These are phyloP conservation scores for Picochlorum sp. DNA, from an alignment of 139 green algal genomes.

Conservation along the genomic window DNA sequence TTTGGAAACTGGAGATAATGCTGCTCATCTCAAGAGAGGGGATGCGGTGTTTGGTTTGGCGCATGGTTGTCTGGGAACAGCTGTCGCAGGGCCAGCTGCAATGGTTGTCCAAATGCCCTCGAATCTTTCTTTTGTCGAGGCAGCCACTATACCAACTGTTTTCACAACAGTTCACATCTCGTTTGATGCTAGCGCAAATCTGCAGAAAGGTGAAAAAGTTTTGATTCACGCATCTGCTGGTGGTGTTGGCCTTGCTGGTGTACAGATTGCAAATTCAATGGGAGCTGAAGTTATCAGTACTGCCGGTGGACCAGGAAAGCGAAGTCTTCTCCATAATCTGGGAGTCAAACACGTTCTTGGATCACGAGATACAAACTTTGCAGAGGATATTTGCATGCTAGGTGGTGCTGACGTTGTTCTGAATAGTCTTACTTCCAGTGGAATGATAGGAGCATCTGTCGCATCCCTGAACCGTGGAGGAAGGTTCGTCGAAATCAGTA, in stretches of 20 bases:
- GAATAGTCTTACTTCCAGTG: slow-evolving; percentile 71
- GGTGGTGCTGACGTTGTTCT: slow-evolving; percentile 34
- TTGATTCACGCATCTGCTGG: slow-evolving; percentile 66
- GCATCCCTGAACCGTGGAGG: slow-evolving; percentile 34
- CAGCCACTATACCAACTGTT: slow-evolving; percentile 60
- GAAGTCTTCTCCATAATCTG: too few species aligned
- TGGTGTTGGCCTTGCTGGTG: slow-evolving; percentile 58
- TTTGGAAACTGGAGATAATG: slow-evolving; percentile 7
- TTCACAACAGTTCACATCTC: slow-evolving; percentile 51
- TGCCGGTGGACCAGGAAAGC: too few species aligned
- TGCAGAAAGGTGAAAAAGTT: slow-evolving; percentile 31
- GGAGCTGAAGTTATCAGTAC: too few species aligned
- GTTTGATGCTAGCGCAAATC: slow-evolving; percentile 28
- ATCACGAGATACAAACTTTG: too few species aligned
- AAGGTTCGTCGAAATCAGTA: too few species aligned
- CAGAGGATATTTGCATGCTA: too few species aligned
- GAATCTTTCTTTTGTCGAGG: slow-evolving; percentile 49
- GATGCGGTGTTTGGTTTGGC: slow-evolving; percentile 65
- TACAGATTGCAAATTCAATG: slow-evolving; percentile 33
- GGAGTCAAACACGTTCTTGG: too few species aligned
- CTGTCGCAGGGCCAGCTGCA: slow-evolving; percentile 38
- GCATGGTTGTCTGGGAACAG: slow-evolving; percentile 47
- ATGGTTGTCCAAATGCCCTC: slow-evolving; percentile 53
- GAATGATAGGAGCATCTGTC: too few species aligned
- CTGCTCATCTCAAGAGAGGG: neutral